phyloP scores from a whole-genome alignment of 768 basidiomycete genomes.

The Lactifluus rugatus region DNA sequence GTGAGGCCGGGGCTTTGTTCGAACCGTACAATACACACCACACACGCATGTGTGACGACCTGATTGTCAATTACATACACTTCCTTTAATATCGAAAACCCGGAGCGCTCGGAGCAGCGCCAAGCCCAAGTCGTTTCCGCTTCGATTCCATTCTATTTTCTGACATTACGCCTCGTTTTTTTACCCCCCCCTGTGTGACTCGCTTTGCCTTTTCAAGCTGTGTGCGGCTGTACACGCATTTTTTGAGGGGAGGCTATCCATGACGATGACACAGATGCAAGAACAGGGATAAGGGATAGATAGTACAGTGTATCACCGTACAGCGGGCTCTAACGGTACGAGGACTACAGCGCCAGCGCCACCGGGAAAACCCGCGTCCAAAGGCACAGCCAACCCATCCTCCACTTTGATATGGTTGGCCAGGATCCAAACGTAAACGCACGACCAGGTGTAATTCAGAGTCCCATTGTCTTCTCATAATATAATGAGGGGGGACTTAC shows the following conservation, averaged over 20 bases:
- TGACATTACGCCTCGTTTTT: not conserved
- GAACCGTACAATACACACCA: no score
- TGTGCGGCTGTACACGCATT: not conserved
- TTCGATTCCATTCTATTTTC: not conserved
- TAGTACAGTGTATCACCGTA: no score
- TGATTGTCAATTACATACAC: not conserved
- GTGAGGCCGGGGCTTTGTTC: no score
- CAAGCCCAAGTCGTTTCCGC: not conserved
- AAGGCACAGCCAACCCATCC: not conserved
- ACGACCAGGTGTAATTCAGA: no score
- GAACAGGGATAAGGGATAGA: not conserved
- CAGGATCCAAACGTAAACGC: no score
- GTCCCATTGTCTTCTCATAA: no score
- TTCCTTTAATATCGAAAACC: not conserved
- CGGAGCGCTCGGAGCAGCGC: not conserved
- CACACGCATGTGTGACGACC: no score
- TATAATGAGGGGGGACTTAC: no score
- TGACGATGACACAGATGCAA: not conserved
- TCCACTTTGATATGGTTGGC: no score
- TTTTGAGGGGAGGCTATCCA: not conserved
- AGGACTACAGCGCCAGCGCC: no score
- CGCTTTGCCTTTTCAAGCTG: not conserved
- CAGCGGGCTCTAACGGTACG: no score
- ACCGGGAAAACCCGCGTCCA: not conserved
- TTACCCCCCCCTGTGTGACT: not conserved